Percentiles rank a stretch among this genome's conserved stretches.
These are phyloP conservation scores for Forsythia suspensa DNA, from an alignment of 257 asterid genomes.

Conservation along the genomic window DNA sequence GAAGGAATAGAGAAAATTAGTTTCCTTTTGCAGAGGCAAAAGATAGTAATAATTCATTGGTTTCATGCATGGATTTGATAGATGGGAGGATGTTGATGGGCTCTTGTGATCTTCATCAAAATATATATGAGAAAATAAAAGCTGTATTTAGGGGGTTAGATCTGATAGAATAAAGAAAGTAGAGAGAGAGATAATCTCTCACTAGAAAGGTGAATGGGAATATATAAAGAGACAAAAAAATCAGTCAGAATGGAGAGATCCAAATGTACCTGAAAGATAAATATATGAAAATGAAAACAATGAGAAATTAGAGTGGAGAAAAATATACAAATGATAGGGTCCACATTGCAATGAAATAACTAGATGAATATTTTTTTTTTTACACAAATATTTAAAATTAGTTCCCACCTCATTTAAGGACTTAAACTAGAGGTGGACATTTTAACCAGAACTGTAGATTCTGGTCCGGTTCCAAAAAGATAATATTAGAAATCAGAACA, in stretches of 20 bases:
- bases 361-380: neutral
- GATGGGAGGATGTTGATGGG: constrained; percentile 45
- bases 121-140: neutral
- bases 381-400: no score
- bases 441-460: no score
- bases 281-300: constrained; percentile 11
- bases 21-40: constrained; percentile 39
- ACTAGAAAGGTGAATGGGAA: neutral
- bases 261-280: constrained; percentile 30
- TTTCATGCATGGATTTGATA: constrained; percentile 61
- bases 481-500: no score
- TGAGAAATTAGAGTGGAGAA: neutral
- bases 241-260: constrained; percentile 38
- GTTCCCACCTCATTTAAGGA: no score
- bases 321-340: neutral
- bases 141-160: constrained; percentile 31
- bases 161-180: constrained; percentile 40
- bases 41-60: constrained; percentile 37
- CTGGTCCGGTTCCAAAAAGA: no score
- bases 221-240: neutral
- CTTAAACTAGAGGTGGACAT: no score
- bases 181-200: neutral
- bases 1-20: constrained; percentile 23
- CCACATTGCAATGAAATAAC: constrained; percentile 28
- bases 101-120: constrained; percentile 67